Evolutionary conservation across 1,284 basidiomycete species (phyloP).

Genomic region (Sanghuangporus weigelae): DNA sequence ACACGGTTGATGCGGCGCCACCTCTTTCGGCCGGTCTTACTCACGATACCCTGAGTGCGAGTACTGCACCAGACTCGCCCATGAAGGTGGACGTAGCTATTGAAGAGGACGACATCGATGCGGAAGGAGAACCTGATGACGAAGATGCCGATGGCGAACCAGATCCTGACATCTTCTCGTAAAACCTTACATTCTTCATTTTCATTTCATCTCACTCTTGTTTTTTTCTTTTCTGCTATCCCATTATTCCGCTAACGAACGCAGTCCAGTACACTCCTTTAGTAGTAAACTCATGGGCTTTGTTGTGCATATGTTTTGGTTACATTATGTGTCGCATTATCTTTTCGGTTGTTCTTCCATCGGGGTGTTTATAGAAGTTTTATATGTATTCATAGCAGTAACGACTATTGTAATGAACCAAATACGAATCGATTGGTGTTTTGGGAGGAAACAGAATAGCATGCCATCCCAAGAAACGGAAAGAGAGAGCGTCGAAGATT

Average conservation of each 20-base stretch:
- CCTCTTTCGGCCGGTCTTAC: not conserved
- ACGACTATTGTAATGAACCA: conserved; percentile 7
- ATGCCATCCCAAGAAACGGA: too few relatives aligned
- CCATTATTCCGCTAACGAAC: not conserved
- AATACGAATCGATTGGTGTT: not conserved
- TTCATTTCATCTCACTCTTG: not conserved
- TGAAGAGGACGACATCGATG: conserved; percentile 15
- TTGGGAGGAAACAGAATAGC: not conserved
- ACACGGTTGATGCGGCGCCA: not conserved
- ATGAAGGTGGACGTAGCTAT: not conserved
- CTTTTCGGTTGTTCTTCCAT: not conserved
- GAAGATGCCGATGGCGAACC: conserved; percentile 17
- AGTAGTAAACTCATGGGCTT: not conserved
- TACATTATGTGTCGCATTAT: too few relatives aligned
- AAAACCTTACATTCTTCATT: not conserved
- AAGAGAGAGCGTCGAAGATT: too few relatives aligned
- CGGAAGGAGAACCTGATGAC: conserved; percentile 16
- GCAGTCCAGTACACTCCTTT: not conserved
- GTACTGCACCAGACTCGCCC: not conserved
- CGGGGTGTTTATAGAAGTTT: not conserved
- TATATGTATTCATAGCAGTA: conserved; percentile 4
- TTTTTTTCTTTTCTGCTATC: not conserved
- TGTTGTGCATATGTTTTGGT: too few relatives aligned
- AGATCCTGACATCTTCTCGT: conserved; percentile 12
- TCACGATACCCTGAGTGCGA: not conserved